Percentiles rank a stretch among this genome's conserved stretches.
Conservation (phyloP, 2,329 filamentous ascomycete genomes). For the Sphaerulina vaccinii region DNA sequence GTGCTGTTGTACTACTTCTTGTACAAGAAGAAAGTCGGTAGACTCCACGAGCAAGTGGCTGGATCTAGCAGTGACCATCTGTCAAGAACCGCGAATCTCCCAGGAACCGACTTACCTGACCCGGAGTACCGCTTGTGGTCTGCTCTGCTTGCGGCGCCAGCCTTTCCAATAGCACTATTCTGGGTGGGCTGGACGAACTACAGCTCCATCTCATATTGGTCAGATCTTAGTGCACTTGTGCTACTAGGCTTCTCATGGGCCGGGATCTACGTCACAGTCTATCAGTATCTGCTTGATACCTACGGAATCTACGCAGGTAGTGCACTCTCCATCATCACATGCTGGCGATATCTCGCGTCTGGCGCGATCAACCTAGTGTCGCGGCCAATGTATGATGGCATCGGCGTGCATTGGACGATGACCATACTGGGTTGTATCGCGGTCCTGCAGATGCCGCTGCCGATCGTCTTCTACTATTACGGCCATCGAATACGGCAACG, state of each 20-base stretch:
- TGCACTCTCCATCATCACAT: constrained; percentile 40
- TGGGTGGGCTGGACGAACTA: constrained; percentile 54
- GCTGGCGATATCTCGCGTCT: constrained; percentile 37
- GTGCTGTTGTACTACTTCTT: constrained; percentile 20
- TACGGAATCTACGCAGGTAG: constrained; percentile 45
- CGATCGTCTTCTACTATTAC: constrained; percentile 28
- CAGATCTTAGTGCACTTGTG: constrained; percentile 44
- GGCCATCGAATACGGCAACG: constrained; percentile 23
- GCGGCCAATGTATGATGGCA: constrained; percentile 41
- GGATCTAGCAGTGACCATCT: no score
- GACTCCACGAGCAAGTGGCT: constrained; percentile 22
- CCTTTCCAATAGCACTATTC: constrained; percentile 51
- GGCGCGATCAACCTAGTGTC: constrained; percentile 44
- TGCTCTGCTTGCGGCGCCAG: no score
- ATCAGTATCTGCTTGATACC: constrained; percentile 41
- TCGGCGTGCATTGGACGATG: constrained; percentile 47
- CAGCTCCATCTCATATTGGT: constrained; percentile 45
- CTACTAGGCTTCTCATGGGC: constrained; percentile 51
- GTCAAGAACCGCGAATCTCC: no score
- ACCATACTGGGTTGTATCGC: constrained; percentile 42
- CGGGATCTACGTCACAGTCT: constrained; percentile 44
- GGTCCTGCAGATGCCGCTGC: constrained; percentile 25
- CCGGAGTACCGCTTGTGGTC: constrained; percentile 41
- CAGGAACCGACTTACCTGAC: no score
- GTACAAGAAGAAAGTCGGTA: constrained; percentile 27